Conservation (phyloP, 2,329 filamentous ascomycete species). For the Talaromyces amestolkiae region DNA sequence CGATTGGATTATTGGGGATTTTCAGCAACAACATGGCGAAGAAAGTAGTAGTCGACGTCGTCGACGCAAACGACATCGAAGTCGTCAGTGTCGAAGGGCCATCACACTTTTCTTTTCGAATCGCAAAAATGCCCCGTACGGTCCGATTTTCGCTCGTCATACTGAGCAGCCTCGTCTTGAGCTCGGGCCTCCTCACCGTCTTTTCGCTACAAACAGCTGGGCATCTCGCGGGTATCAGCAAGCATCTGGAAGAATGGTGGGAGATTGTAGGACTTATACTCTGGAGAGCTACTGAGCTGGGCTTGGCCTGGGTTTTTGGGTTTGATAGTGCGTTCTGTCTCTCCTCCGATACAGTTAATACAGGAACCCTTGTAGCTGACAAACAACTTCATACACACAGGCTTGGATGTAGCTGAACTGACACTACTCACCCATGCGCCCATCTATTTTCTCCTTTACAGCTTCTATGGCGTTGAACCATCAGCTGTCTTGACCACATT, state of each 20-base stretch:
- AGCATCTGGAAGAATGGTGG: slow-evolving; percentile 59
- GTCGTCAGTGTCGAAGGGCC: not conserved
- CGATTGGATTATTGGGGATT: not conserved
- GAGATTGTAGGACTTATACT: slow-evolving; percentile 58
- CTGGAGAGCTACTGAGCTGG: slow-evolving; percentile 64
- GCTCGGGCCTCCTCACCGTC: slow-evolving; percentile 63
- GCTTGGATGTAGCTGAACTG: slow-evolving; percentile 65
- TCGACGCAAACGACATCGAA: not conserved
- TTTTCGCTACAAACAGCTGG: slow-evolving; percentile 59
- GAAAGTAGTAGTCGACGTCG: slow-evolving; percentile 2
- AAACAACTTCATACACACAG: slow-evolving; percentile 30
- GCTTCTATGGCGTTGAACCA: slow-evolving; percentile 71
- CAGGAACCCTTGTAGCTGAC: not conserved
- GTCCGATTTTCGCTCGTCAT: slow-evolving; percentile 48
- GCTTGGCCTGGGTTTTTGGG: slow-evolving; percentile 68
- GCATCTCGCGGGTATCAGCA: slow-evolving; percentile 67
- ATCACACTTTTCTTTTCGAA: not conserved
- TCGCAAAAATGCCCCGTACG: slow-evolving; percentile 26
- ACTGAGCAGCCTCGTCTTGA: slow-evolving; percentile 60
- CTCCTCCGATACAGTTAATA: no score
- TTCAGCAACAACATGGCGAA: not conserved
- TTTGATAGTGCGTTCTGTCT: slow-evolving; percentile 43
- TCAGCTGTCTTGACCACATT: slow-evolving; percentile 62
- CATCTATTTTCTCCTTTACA: slow-evolving; percentile 68
- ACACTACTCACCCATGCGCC: slow-evolving; percentile 72